Evolutionary conservation across 2,329 filamentous ascomycete species (phyloP).

Genomic region (Colletotrichum gloeosporioides): DNA sequence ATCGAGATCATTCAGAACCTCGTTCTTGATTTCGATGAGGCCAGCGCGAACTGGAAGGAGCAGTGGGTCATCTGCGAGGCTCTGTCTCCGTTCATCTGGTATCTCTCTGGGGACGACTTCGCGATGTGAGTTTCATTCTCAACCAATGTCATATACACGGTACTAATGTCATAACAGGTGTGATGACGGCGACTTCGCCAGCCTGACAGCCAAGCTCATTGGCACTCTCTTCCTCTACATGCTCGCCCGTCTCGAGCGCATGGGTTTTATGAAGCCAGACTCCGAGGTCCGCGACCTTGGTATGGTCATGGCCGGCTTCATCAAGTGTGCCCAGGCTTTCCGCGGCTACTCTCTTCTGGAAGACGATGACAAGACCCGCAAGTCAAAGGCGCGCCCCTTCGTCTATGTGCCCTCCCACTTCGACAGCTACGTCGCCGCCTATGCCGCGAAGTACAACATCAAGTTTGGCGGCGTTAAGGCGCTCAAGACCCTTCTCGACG

Average conservation of each 20-base stretch:
- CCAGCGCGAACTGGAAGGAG: conserved; percentile 37
- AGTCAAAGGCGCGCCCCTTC: conserved; percentile 25
- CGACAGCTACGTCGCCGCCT: conserved; percentile 36
- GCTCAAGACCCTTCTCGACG: conserved; percentile 27
- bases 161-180: background rate
- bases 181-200: conserved; percentile 22
- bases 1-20: conserved; percentile 49
- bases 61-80: conserved; percentile 47
- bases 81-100: conserved; percentile 33
- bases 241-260: conserved; percentile 39
- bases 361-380: background rate
- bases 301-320: conserved; percentile 41
- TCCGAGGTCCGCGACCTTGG: conserved; percentile 42
- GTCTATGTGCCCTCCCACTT: conserved; percentile 26
- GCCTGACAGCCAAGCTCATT: conserved; percentile 29
- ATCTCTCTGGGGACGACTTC: conserved; percentile 7
- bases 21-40: conserved; percentile 43
- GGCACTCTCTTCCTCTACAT: conserved; percentile 42
- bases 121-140: background rate
- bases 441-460: conserved; percentile 38
- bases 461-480: conserved; percentile 29
- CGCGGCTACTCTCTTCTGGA: conserved; percentile 25
- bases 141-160: background rate
- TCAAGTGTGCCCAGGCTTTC: conserved; percentile 24
- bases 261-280: conserved; percentile 33